Conservation (phyloP, 345 rosid genomes). For the Melaleuca quinquenervia region DNA sequence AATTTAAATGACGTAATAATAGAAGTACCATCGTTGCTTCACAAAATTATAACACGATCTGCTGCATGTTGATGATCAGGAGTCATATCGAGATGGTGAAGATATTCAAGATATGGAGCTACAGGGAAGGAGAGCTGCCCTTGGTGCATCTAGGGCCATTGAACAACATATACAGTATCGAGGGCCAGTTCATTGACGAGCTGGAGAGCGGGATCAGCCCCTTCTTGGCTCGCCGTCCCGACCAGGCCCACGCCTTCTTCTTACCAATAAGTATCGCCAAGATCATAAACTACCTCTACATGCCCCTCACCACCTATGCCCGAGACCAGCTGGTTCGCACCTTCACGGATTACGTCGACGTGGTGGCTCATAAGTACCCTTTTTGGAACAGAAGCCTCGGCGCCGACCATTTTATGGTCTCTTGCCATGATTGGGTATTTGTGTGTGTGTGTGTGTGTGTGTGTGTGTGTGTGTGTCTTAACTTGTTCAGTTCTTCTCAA, state of each 20-base stretch:
- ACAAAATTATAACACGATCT: not conserved
- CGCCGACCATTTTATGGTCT: slow-evolving; percentile 12
- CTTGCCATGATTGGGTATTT: slow-evolving; percentile 12
- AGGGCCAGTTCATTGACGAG: slow-evolving; percentile 16
- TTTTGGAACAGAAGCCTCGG: slow-evolving; percentile 11
- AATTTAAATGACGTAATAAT: not conserved
- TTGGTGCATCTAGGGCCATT: slow-evolving; percentile 1
- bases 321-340: not conserved
- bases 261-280: slow-evolving; percentile 1
- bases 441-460: not conserved
- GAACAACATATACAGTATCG: slow-evolving; percentile 6
- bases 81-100: slow-evolving; percentile 15
- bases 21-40: not conserved
- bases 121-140: slow-evolving; percentile 12
- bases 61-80: not conserved
- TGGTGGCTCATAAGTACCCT: slow-evolving; percentile 3
- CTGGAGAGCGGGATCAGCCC: slow-evolving; percentile 5
- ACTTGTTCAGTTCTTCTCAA: not conserved
- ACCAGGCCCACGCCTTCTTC: slow-evolving; percentile 10
- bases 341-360: slow-evolving; percentile 1
- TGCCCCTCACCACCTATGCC: slow-evolving; percentile 1
- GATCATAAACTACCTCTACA: slow-evolving; percentile 3
- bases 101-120: slow-evolving; percentile 12
- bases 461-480: not conserved
- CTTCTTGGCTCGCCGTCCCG: slow-evolving; percentile 2